These are phyloP conservation scores for Gossypium gossypioides DNA, from an alignment of 441 rosid species.

Conservation along the genomic window DNA sequence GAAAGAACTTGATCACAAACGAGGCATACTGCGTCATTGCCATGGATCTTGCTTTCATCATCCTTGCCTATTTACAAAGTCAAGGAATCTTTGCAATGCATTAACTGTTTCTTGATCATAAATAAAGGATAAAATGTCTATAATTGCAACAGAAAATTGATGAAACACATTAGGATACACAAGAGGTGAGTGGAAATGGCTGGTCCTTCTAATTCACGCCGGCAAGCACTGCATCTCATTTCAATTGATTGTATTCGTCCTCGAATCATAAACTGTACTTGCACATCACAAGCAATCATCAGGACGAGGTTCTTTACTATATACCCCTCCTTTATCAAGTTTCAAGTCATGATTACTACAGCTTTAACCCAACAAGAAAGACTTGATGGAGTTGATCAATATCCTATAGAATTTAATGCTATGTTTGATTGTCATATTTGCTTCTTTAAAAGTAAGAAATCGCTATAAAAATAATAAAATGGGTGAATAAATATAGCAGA, in stretches of 20 bases:
- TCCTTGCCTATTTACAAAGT: constrained; percentile 56
- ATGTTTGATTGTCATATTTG: neutral
- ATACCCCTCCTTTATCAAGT: neutral
- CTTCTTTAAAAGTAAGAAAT: neutral
- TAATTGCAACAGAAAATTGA: constrained; percentile 1
- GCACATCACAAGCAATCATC: constrained; percentile 12
- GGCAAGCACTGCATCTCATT: constrained; percentile 95
- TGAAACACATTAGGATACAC: constrained; percentile 43
- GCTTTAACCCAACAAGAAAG: neutral
- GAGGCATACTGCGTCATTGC: constrained; percentile 81
- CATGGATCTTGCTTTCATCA: constrained; percentile 82
- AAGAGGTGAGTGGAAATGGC: constrained; percentile 79
- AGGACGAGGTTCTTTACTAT: constrained; percentile 4
- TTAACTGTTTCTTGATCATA: neutral
- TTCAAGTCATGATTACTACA: neutral
- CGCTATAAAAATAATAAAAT: neutral
- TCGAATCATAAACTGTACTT: constrained; percentile 19
- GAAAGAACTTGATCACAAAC: constrained; percentile 93
- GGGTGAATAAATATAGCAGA: neutral
- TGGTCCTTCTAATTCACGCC: constrained; percentile 91
- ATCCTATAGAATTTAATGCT: neutral
- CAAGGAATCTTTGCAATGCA: constrained; percentile 29
- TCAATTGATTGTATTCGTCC: constrained; percentile 22
- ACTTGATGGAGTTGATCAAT: neutral
- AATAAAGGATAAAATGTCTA: neutral